Base-by-base conservation (phyloP, 2,329 filamentous ascomycete species). In the Diaporthe capsici region DNA sequence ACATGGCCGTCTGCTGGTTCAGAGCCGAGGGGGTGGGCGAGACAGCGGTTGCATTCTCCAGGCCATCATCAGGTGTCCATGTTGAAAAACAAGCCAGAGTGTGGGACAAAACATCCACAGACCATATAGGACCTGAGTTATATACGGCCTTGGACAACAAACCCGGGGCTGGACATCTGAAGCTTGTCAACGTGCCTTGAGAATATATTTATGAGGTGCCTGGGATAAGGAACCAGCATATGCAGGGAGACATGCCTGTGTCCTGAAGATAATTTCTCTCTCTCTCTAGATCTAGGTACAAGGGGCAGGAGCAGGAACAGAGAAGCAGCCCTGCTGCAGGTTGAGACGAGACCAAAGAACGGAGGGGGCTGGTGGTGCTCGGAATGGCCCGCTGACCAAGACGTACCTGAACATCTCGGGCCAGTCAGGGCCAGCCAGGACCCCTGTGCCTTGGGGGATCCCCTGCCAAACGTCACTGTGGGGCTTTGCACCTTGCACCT, bases 301-400 rank as follows among this genome's bases (percentile, higher is more conserved):
- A 49, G 47, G 20, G 17, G 4, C 51, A 55, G 13, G 4, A 55
- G n/a, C 51, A 55, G 55, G 31, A 58, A 13, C 17, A 58, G 25
- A n/a, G 42, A 34, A 65, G 42, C 28, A 49, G 42, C 61, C 25
- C 61, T 65, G 25, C 61, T 49, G 60, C 60, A 47, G 8, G 63
- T 25, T 53, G 44, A 68, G 65, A 53, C 22, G 61, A 53, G 44
- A 49, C 42, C 63, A 37, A 68, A n/a, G 63, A 68, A 51, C 63
- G 57, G 22, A 15, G 44, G 57, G 42, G 39, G 55, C 55, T 72
- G 57, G 55, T 39, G 37, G 5, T 9, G 25, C 57, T 28, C 58
- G 70, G 70, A 60, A 58, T 72, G 57, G 34, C 44, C 71, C 44
- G 71, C 44, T 63, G 57, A 63, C 71, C 42, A 63, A 42, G 42